A percentile compares a stretch with the other conserved stretches of the same genome.
phyloP scores from a whole-genome alignment of 208 protist species.

The Novymonas esmeraldas region DNA sequence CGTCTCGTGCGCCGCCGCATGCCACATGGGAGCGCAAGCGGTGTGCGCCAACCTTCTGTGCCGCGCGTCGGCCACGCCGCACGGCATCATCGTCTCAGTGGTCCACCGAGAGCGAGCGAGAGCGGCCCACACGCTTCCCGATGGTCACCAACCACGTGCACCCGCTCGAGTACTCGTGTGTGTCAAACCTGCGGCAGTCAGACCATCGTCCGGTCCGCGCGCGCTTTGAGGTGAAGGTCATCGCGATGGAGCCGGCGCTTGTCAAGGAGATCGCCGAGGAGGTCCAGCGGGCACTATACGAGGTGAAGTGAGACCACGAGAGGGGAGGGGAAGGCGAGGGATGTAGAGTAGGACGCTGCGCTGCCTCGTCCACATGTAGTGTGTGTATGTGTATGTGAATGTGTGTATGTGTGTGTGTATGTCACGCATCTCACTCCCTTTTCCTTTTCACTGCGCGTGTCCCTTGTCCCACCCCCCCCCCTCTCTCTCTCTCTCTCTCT shows the following conservation, averaged over 20 bases:
- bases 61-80: conserved; percentile 23
- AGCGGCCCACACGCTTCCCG: conserved; percentile 32
- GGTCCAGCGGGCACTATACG: conserved; percentile 1
- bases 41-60: conserved; percentile 36
- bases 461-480: neutral
- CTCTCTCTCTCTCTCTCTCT: neutral
- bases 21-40: conserved; percentile 22
- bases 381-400: too few relatives aligned
- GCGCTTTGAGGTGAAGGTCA: conserved; percentile 68
- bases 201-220: conserved; percentile 76
- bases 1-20: conserved; percentile 9
- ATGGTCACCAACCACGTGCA: conserved; percentile 56
- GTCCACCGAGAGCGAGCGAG: neutral
- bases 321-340: too few relatives aligned
- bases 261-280: conserved; percentile 41
- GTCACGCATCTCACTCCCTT: neutral
- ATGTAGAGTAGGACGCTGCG: too few relatives aligned
- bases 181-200: conserved; percentile 52
- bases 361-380: too few relatives aligned
- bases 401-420: too few relatives aligned
- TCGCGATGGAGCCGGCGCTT: conserved; percentile 41
- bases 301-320: too few relatives aligned
- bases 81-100: neutral
- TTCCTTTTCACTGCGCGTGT: neutral
- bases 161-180: conserved; percentile 52